These are phyloP conservation scores for Linnemannia schmuckeri DNA, from an alignment of 192 early-diverging fungal genomes.

Conservation along the genomic window DNA sequence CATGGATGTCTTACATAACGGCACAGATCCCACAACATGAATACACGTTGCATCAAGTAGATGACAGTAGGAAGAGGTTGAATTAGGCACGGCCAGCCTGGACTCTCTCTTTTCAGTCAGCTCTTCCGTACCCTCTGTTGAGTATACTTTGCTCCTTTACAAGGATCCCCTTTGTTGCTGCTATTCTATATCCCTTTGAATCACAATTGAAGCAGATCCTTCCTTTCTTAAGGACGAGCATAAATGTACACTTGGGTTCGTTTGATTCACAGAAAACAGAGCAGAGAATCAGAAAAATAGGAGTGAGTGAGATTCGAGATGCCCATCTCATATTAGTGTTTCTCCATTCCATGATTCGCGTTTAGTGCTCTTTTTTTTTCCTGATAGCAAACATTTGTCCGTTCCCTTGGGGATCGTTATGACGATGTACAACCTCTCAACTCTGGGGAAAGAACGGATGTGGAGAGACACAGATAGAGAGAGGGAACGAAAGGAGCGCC, in stretches of 20 bases:
- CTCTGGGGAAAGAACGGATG: slow-evolving; percentile 38
- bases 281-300: not conserved
- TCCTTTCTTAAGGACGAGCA: not conserved
- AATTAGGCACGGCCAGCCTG: not conserved
- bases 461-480: slow-evolving; percentile 9
- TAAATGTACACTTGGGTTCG: not conserved
- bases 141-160: not conserved
- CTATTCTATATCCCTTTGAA: not conserved
- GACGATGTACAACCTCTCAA: slow-evolving; percentile 40
- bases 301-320: slow-evolving; percentile 36
- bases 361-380: not conserved
- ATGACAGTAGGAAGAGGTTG: no score
- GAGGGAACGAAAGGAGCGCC: not conserved
- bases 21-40: no score
- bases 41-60: no score
- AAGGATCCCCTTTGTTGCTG: not conserved
- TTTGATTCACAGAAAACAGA: not conserved
- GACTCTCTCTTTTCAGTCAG: not conserved
- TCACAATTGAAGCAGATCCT: not conserved
- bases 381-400: slow-evolving; percentile 14
- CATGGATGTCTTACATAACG: no score
- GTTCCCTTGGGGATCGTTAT: slow-evolving; percentile 47
- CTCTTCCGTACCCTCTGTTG: not conserved
- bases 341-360: slow-evolving; percentile 1
- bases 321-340: slow-evolving; percentile 39